Conservation (phyloP, 306 rosid genomes). For the Medicago arabica region DNA sequence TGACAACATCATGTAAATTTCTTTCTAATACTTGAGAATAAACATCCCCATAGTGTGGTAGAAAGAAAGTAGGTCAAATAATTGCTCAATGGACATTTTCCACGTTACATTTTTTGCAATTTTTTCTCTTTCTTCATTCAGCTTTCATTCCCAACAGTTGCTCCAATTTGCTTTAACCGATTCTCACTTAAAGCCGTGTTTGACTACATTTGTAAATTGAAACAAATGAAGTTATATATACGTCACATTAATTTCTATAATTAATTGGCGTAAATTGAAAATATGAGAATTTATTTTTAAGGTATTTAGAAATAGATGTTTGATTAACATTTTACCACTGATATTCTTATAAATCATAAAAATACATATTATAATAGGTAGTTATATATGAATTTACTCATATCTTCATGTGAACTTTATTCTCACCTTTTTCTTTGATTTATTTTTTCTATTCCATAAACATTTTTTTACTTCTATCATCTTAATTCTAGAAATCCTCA, state of each 20-base stretch:
- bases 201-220: conserved; percentile 45
- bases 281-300: too few species aligned
- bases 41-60: conserved; percentile 75
- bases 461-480: too few species aligned
- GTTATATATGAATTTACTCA: too few species aligned
- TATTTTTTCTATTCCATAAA: too few species aligned
- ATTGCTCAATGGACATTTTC: conserved; percentile 75
- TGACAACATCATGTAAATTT: conserved; percentile 53
- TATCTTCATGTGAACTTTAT: too few species aligned
- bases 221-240: background rate
- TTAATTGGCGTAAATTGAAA: background rate
- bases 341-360: too few species aligned
- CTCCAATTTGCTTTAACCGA: conserved; percentile 89
- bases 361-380: too few species aligned
- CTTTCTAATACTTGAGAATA: conserved; percentile 71
- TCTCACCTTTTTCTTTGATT: too few species aligned
- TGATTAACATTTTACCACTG: too few species aligned
- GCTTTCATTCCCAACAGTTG: conserved; percentile 81
- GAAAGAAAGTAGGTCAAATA: conserved; percentile 81
- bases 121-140: conserved; percentile 66
- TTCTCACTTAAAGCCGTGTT: conserved; percentile 77
- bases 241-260: background rate
- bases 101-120: conserved; percentile 68
- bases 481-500: too few species aligned
- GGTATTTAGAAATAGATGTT: too few species aligned